A percentile compares a stretch with the other conserved stretches of the same genome.
Evolutionary conservation across 2,329 filamentous ascomycete genomes (phyloP).

Genomic region (Stenocarpella maydis): DNA sequence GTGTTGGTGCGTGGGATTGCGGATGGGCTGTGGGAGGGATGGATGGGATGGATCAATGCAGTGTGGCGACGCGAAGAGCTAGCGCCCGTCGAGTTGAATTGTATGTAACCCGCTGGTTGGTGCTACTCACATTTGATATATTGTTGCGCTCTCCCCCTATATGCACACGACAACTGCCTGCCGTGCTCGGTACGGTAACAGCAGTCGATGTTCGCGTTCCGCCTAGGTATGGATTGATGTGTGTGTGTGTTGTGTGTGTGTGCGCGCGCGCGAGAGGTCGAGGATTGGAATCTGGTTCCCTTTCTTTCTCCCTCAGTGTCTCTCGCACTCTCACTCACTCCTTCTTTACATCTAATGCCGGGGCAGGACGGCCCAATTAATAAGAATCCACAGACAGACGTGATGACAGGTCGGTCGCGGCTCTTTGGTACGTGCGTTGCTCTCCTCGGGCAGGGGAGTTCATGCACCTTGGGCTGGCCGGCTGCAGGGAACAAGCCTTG

Average conservation of each 20-base stretch:
- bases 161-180: slow-evolving; percentile 9
- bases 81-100: neutral
- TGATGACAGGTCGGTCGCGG: neutral
- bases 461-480: slow-evolving; percentile 1
- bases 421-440: slow-evolving; percentile 9
- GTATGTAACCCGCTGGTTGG: neutral
- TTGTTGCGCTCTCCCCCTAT: neutral
- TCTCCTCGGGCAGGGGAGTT: slow-evolving; percentile 8
- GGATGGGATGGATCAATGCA: too few relatives aligned
- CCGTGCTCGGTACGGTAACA: neutral
- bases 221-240: neutral
- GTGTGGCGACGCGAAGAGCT: slow-evolving; percentile 22
- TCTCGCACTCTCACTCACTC: neutral
- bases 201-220: neutral
- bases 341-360: neutral
- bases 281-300: neutral
- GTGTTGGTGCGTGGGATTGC: neutral
- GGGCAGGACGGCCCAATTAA: slow-evolving; percentile 12
- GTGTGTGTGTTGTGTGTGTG: too few relatives aligned
- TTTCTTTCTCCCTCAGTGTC: neutral
- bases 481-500: slow-evolving; percentile 15
- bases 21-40: neutral
- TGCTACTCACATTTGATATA: neutral
- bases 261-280: neutral
- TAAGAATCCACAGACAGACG: slow-evolving; percentile 9